These are phyloP conservation scores for Talaromyces sp. DNA, from an alignment of 2,329 filamentous ascomycete species.

Conservation along the genomic window DNA sequence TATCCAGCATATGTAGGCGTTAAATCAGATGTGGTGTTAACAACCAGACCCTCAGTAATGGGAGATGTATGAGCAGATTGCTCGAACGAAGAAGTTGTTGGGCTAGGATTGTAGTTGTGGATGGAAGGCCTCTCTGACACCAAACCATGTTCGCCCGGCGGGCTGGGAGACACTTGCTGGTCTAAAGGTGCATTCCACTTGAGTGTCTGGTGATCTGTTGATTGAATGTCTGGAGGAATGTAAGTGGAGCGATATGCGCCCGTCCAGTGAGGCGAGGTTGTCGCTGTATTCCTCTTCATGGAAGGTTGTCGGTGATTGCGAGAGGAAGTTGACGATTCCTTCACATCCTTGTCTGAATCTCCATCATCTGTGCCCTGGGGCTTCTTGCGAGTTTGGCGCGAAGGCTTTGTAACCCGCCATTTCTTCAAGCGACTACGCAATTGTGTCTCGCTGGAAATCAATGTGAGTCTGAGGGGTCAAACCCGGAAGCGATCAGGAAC, in stretches of 20 bases:
- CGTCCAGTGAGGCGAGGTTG: slow-evolving; percentile 16
- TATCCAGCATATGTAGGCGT: slow-evolving; percentile 31
- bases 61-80: slow-evolving; percentile 30
- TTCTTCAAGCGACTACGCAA: slow-evolving; percentile 48
- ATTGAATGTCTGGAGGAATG: slow-evolving; percentile 11
- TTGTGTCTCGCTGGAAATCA: slow-evolving; percentile 45
- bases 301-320: slow-evolving; percentile 8
- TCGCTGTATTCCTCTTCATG: slow-evolving; percentile 6
- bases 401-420: slow-evolving; percentile 50
- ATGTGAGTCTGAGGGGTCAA: not conserved
- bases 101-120: slow-evolving; percentile 23
- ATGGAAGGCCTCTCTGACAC: slow-evolving; percentile 18
- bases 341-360: slow-evolving; percentile 20
- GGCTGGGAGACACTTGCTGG: slow-evolving; percentile 28
- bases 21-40: slow-evolving; percentile 30
- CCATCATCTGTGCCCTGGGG: slow-evolving; percentile 30
- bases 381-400: slow-evolving; percentile 46
- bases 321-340: slow-evolving; percentile 13
- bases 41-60: slow-evolving; percentile 26
- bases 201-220: not conserved
- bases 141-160: slow-evolving; percentile 25
- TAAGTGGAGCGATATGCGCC: slow-evolving; percentile 14
- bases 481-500: not conserved
- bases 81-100: slow-evolving; percentile 30
- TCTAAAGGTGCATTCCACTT: slow-evolving; percentile 26